Evolutionary conservation across 495 filamentous ascomycete species (phyloP), one percentile per base, ranked within the genome.

Genomic region (Immersiella caudata): DNA sequence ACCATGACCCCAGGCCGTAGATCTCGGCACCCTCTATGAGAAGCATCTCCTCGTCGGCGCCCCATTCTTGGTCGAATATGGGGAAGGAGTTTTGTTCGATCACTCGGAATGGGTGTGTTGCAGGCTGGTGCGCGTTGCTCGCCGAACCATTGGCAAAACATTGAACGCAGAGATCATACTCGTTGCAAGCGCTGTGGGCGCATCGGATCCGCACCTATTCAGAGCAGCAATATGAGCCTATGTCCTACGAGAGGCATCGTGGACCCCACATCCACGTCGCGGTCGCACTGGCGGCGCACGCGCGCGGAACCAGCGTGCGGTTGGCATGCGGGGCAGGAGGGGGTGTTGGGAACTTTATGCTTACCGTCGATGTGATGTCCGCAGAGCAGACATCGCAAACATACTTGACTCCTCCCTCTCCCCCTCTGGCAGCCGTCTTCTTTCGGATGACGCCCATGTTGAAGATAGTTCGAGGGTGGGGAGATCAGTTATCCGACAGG

Each of bases 81-180:
- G 95, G 95, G 50, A 98, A 93, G 0, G 93, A 96, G 75, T 99
- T 96, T 74, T 98, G 95, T 74, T 99, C 95, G 71, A 98, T 97
- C 58, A 99, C 95, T 71, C 91, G 90, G 75, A 87, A 98, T 22
- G 91, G 83, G 77, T 99, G 95, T 4, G 91, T 90, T 2, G 85
- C 81, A 46, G 94, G 94, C 67, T 94, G 88, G 75, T 99, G 95
- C 65, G 90, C 88, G 62, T 89, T 89, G 62, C 91, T 91, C 59
- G 84, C 83, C 62, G 89, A 83, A 55, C 91, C 93, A 65, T 88
- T 88, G 35, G 92, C 85, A 78, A 99, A 99, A 78, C 95, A 99
- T 66, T 91, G 88, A 25, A 99, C 95, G 76, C 95, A 99, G 65
- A 98, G 89, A 73, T 99, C 96, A 76, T 97, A 99, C 70, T 98